Conservation (phyloP, 202 grass and related monocot genomes). For the Dendrocalamus latiflorus region DNA sequence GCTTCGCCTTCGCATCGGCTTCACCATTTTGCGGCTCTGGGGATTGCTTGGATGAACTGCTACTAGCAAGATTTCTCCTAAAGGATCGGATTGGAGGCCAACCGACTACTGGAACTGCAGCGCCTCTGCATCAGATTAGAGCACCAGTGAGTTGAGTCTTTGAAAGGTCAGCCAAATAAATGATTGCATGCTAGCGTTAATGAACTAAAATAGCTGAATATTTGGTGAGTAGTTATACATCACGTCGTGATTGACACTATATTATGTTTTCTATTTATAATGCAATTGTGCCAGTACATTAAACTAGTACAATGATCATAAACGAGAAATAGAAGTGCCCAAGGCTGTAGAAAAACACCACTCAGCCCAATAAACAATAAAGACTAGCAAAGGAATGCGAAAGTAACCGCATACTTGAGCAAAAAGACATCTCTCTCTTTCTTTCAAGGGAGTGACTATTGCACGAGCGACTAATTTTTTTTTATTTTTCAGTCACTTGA, state of each 20-base stretch:
- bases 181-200: not conserved
- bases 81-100: conserved; percentile 90
- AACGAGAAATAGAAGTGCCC: not conserved
- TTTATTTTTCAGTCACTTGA: too few species aligned
- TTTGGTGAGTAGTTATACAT: not conserved
- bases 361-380: not conserved
- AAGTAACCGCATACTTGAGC: not conserved
- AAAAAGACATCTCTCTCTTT: conserved; percentile 4
- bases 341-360: not conserved
- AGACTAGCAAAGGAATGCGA: not conserved
- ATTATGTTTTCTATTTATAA: not conserved
- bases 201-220: not conserved
- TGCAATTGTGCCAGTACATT: not conserved
- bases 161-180: not conserved
- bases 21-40: conserved; percentile 32
- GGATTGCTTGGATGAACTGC: conserved; percentile 54
- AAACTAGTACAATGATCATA: not conserved
- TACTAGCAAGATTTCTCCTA: conserved; percentile 73
- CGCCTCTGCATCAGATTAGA: conserved; percentile 40
- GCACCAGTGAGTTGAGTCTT: conserved; percentile 4
- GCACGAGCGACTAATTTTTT: too few species aligned
- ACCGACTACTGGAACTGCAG: conserved; percentile 64
- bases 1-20: conserved; percentile 26
- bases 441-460: not conserved
- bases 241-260: not conserved